Conservation (phyloP, 2,329 filamentous ascomycete species). For the Claviceps cyperi region DNA sequence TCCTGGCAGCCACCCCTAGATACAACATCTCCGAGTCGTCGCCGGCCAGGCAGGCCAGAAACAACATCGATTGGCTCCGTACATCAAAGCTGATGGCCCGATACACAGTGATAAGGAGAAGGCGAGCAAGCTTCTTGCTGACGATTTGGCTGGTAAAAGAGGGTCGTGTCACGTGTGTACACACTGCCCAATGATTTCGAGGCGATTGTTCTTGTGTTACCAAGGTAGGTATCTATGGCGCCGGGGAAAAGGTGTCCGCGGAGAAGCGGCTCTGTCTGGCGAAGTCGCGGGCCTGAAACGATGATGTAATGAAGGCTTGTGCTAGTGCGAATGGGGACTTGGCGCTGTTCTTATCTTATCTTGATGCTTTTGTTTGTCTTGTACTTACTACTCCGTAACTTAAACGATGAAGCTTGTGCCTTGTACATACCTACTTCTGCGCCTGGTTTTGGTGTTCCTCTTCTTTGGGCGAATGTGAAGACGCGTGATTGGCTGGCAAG, state of each 20-base stretch:
- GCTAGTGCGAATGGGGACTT: too few species aligned
- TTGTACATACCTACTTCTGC: too few species aligned
- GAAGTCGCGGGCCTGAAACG: background rate
- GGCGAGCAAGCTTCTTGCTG: background rate
- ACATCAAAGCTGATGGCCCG: background rate
- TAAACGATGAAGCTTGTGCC: too few species aligned
- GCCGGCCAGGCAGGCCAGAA: background rate
- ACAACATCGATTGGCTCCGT: background rate
- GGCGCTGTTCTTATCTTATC: too few species aligned
- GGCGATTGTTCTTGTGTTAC: background rate
- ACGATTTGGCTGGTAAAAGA: background rate
- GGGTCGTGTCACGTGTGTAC: background rate
- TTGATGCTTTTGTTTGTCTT: too few species aligned
- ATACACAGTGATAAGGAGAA: background rate
- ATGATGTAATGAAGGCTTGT: too few species aligned
- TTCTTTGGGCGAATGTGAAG: too few species aligned
- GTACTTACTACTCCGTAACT: too few species aligned
- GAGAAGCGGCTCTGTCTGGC: background rate
- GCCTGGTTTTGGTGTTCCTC: too few species aligned
- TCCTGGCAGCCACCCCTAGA: background rate
- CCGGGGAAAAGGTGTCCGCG: background rate
- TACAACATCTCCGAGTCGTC: conserved; percentile 3
- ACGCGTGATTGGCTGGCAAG: background rate
- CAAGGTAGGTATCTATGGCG: too few species aligned
- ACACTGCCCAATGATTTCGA: conserved; percentile 1